Base-by-base conservation (phyloP, 2,329 filamentous ascomycete genomes). In the Botrytis pseudocinerea region DNA sequence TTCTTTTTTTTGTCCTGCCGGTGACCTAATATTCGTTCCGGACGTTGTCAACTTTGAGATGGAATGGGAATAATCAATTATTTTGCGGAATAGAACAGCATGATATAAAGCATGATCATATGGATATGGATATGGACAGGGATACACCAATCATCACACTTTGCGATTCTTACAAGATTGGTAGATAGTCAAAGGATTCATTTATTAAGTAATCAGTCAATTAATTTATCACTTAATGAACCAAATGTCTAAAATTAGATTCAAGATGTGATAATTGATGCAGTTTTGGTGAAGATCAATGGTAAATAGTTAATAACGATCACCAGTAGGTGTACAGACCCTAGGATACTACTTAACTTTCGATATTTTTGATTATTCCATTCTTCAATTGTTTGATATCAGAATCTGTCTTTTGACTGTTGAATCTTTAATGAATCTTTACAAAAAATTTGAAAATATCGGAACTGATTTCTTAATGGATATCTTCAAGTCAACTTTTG, bases 191-290 rank as follows among this genome's bases (percentile, higher is more conserved):
- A 12, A 28, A 28, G 18, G 14, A 28, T 16, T 54, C 5, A 14
- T 54, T 25, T n/a, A 8, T 7, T 0, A 44, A 54, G 14, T 54
- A 25, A 54, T 28, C n/a, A 54, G n/a, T 16, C 18, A 18, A 14
- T 54, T 16, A 54, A 28, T n/a, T 28, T 28, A 54, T 54, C n/a
- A 28, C 28, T 8, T 28, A 1, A 28, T 28, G 6, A 54, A 28
- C 1, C 3, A 16, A 54, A n/a, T n/a, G 5, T 18, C n/a, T 18
- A 0, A 28, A 14, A 16, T n/a, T 2, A 8, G 25, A 16, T 14
- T 14, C 25, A 28, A 54, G n/a, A 54, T 28, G 1, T 2, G 14
- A 54, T 54, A 12, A 28, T 14, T 54, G 25, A n/a, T 28, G n/a
- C n/a, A 28, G 1, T 18, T 0, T 54, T 16, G 2, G 2, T 28